Evolutionary conservation across 2,329 filamentous ascomycete genomes (phyloP), one percentile per base, ranked within the genome.

Genomic region (Coleophoma eucalyptorum): DNA sequence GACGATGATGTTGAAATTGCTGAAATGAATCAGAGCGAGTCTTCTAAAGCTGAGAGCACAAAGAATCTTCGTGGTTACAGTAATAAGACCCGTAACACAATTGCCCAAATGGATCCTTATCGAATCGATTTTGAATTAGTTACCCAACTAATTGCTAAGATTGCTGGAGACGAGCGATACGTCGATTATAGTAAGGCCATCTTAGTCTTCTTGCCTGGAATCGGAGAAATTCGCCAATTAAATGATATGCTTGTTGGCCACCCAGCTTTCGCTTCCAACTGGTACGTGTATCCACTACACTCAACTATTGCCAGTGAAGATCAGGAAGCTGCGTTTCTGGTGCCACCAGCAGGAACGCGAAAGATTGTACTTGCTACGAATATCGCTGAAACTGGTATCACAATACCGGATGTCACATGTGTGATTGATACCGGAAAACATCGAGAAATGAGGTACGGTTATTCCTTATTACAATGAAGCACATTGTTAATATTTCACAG

Each of bases 331-430:
- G 94, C 94, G 0, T 99, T 99, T 66, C 74, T 90, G 5, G 72
- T 96, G 0, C 94, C 94, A 5, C 90, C 92, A 1, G 78, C 77
- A 3, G 93, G 93, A 0, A 77, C 84, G 50, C 82, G 92, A 55
- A 99, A 99, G 72, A 94, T 99, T 56, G 93, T 99, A 2, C 79
- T 99, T 49, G 92, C 94, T 2, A 99, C 94, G 13, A 99, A 99
- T 65, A 99, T 99, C 67, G 94, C 94, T 4, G 94, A 99, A 68
- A 99, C 94, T 1, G 94, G 94, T 73, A 96, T 99, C 64, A 99
- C 94, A 0, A 99, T 99, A 58, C 94, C 94, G 1, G 94, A 99
- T 65, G 90, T 99, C 31, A 97, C 94, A 0, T 96, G 92, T 61
- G 94, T 99, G 43, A 88, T 99, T 52, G 94, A 99, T 67, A 92